Evolutionary conservation across 164 flowering plant species (phyloP).

Genomic region (Vitis riparia): DNA sequence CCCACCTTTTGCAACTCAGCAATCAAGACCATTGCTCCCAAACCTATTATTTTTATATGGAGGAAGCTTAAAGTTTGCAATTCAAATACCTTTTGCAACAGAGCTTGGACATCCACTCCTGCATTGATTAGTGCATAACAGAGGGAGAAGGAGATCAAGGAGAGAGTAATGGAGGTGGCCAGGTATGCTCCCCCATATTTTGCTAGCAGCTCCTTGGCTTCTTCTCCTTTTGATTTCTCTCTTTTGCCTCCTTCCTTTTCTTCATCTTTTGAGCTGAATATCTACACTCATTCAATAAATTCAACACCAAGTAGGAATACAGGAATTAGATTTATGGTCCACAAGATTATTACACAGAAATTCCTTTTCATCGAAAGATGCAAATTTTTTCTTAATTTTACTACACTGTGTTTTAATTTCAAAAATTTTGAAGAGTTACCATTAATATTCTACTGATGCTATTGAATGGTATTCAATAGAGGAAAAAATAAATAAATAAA

Average conservation of each 20-base stretch:
- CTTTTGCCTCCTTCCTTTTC: constrained; percentile 30
- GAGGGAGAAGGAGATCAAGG: constrained; percentile 81
- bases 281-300: constrained; percentile 40
- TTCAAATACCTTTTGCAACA: constrained; percentile 70
- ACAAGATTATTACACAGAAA: too few relatives aligned
- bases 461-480: too few relatives aligned
- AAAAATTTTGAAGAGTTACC: too few relatives aligned
- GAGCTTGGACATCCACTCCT: constrained; percentile 81
- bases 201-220: constrained; percentile 84
- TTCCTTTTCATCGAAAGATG: too few relatives aligned
- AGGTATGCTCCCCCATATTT: constrained; percentile 98
- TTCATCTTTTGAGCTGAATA: constrained; percentile 81
- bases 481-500: too few relatives aligned
- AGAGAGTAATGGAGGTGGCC: constrained; percentile 91
- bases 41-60: neutral
- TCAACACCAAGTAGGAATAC: too few relatives aligned
- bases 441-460: too few relatives aligned
- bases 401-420: too few relatives aligned
- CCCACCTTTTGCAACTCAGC: constrained; percentile 63
- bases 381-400: too few relatives aligned
- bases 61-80: neutral
- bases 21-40: neutral
- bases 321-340: too few relatives aligned
- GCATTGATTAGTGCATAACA: constrained; percentile 76
- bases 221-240: constrained; percentile 72